Evolutionary conservation across 306 rosid species (phyloP).

Genomic region (Rubus idaeus): DNA sequence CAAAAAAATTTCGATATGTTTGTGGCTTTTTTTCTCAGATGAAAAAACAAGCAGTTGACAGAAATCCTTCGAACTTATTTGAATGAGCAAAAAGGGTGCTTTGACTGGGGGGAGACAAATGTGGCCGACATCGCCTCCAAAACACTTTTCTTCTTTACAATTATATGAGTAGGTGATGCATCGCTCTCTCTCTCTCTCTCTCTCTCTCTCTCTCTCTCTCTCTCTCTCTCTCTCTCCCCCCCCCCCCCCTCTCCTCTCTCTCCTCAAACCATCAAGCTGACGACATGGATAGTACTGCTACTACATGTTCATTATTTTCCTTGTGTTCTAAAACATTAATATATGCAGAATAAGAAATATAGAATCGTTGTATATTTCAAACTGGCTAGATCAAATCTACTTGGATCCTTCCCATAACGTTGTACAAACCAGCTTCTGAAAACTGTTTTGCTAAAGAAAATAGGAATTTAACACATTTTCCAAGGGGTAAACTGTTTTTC

Average conservation of each 20-base stretch:
- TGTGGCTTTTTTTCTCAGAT: constrained; percentile 2
- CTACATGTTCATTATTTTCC: neutral
- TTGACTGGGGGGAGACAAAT: constrained; percentile 39
- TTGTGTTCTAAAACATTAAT: neutral
- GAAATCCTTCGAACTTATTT: constrained; percentile 20
- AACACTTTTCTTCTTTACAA: constrained; percentile 16
- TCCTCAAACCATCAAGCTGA: neutral
- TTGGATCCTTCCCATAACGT: neutral
- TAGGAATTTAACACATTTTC: too few relatives aligned
- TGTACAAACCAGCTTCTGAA: neutral
- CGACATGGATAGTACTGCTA: neutral
- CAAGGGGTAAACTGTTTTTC: too few relatives aligned
- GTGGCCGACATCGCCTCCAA: constrained; percentile 51
- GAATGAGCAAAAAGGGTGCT: constrained; percentile 21
- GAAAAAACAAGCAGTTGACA: constrained; percentile 20
- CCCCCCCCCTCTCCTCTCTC: too few relatives aligned
- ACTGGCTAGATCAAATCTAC: neutral
- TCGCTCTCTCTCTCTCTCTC: constrained; percentile 24
- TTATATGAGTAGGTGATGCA: constrained; percentile 25
- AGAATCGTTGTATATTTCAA: neutral
- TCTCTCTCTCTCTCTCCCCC: constrained; percentile 21
- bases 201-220: constrained; percentile 21
- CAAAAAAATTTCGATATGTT: neutral
- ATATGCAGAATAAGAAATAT: neutral
- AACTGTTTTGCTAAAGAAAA: neutral